Conservation (phyloP, 2,329 filamentous ascomycete genomes). For the Parafenestella ontariensis region DNA sequence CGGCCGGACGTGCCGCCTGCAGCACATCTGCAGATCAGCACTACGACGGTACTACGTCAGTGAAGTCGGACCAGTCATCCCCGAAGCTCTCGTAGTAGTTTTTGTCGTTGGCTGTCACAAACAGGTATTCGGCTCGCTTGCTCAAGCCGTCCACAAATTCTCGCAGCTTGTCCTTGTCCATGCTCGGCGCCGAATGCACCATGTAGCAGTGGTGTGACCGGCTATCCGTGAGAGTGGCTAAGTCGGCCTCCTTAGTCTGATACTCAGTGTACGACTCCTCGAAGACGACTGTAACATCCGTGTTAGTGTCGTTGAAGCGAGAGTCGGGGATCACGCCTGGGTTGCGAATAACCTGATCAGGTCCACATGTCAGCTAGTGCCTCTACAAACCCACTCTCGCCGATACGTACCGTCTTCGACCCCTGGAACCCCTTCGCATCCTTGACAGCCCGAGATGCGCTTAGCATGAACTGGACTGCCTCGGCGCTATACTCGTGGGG, state of each 20-base stretch:
- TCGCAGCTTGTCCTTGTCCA: background rate
- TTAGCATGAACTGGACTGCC: background rate
- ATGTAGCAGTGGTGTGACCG: constrained; percentile 2
- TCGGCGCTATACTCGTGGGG: background rate
- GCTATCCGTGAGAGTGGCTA: background rate
- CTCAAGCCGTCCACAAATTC: constrained; percentile 5
- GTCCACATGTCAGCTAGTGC: background rate
- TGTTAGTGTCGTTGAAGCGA: constrained; percentile 4
- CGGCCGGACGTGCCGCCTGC: too few species aligned
- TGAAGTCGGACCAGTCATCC: constrained; percentile 4
- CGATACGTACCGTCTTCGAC: background rate
- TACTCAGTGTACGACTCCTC: constrained; percentile 6
- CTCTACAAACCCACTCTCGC: background rate
- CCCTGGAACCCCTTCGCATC: background rate
- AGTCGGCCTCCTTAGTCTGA: background rate
- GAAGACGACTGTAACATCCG: constrained; percentile 5
- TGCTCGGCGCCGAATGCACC: constrained; percentile 6
- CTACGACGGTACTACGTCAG: constrained; percentile 1
- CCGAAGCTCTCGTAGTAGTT: constrained; percentile 10
- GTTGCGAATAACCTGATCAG: constrained; percentile 4
- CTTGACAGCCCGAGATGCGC: background rate
- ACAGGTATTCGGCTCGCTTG: constrained; percentile 4
- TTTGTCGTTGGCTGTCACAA: constrained; percentile 5
- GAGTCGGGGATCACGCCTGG: constrained; percentile 5
- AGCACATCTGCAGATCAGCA: too few species aligned